Percentiles rank a stretch among this genome's conserved stretches.
These are phyloP conservation scores for Penstemon newberryi DNA, from an alignment of 257 asterid genomes.

Conservation along the genomic window DNA sequence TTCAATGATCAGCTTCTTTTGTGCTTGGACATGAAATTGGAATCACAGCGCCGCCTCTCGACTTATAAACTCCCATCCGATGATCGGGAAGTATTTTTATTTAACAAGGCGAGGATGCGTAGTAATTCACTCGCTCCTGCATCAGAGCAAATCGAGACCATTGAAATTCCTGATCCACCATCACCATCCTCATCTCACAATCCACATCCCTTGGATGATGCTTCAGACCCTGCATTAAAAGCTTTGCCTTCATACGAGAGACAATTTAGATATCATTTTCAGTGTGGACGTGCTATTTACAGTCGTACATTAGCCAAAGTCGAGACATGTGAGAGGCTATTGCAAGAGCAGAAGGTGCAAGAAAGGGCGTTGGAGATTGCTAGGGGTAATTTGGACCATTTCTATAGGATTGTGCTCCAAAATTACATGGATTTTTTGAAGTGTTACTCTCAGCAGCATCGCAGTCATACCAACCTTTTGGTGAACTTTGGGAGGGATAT, in stretches of 20 bases:
- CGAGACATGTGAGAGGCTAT: conserved; percentile 62
- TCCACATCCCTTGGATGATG: conserved; percentile 83
- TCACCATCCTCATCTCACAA: conserved; percentile 52
- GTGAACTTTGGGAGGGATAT: conserved; percentile 75
- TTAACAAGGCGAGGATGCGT: conserved; percentile 82
- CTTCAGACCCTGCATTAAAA: conserved; percentile 86
- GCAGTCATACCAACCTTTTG: conserved; percentile 64
- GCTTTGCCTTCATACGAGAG: conserved; percentile 91
- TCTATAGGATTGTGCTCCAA: conserved; percentile 74
- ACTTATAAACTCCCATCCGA: conserved; percentile 72
- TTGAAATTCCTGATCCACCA: conserved; percentile 65
- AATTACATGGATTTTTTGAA: conserved; percentile 71
- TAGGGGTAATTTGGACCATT: conserved; percentile 78
- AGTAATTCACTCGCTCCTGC: conserved; percentile 59
- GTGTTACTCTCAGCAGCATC: conserved; percentile 78
- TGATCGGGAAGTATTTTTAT: conserved; percentile 76
- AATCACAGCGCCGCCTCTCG: conserved; percentile 67
- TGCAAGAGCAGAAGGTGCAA: conserved; percentile 87
- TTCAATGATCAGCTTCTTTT: conserved; percentile 77
- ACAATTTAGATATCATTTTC: conserved; percentile 89
- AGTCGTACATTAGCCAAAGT: conserved; percentile 56
- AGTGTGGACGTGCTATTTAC: conserved; percentile 72
- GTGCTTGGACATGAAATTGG: conserved; percentile 86
- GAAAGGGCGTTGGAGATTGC: conserved; percentile 93
- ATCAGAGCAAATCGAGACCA: conserved; percentile 54